These are phyloP conservation scores for Castanospermum australe DNA, from an alignment of 306 rosid genomes.

Conservation along the genomic window DNA sequence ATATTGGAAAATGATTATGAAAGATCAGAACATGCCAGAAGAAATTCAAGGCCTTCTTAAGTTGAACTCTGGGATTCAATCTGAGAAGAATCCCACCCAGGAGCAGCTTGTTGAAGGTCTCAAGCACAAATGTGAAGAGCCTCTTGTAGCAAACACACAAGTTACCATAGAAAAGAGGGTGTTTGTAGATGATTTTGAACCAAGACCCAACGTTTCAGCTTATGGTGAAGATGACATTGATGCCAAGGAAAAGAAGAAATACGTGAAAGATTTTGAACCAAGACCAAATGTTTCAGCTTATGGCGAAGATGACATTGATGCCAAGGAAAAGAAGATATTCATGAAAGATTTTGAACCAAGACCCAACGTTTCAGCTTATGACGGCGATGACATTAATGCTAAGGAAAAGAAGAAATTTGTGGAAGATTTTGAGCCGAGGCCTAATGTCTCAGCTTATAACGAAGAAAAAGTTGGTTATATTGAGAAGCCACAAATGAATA, in stretches of 20 bases:
- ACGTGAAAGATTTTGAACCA: neutral
- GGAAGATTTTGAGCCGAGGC: conserved; percentile 14
- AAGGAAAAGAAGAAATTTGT: neutral
- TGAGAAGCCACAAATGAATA: too few species aligned
- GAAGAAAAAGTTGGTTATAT: too few species aligned
- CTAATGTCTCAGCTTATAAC: neutral
- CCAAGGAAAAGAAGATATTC: neutral
- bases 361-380: neutral
- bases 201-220: neutral
- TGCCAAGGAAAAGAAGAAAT: neutral
- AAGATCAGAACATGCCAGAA: conserved; percentile 7
- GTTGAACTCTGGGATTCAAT: neutral
- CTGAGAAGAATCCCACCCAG: neutral
- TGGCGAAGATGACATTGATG: neutral
- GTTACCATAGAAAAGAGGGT: neutral
- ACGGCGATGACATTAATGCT: neutral
- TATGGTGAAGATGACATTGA: neutral
- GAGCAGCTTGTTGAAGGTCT: neutral
- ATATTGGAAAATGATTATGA: conserved; percentile 26
- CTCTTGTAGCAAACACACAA: neutral
- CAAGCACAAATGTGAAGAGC: neutral
- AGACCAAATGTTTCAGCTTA: neutral
- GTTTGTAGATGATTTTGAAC: neutral
- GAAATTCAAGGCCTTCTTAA: neutral
- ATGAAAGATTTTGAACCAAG: conserved; percentile 11